Evolutionary conservation across 306 rosid species (phyloP), one percentile per base, ranked within the genome.

Genomic region (Rosa multiflora): DNA sequence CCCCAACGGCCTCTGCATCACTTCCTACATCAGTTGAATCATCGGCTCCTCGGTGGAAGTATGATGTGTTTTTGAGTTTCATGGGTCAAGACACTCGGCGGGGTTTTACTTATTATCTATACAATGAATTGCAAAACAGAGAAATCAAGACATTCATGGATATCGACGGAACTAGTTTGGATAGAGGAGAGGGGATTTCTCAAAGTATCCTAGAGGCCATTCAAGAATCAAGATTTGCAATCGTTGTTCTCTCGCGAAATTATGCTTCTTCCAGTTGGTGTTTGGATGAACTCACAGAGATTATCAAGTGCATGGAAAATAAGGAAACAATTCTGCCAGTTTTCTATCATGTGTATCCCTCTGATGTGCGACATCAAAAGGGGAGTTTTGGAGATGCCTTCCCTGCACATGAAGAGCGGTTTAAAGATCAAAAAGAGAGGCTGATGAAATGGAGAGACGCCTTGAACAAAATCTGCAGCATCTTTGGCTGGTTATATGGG

Each of bases 381-480:
- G 23, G 10, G 53, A 1, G 5, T 5, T 48, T 10, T 47, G 51
- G 0, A 40, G 2, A 0, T 0, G 46, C 53, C 53, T 12, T 48
- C 18, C 5, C 3, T 12, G 3, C 2, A 11, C 53, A 12, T 13
- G 53, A 48, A 13, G 17, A 3, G 53, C 12, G 5, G 53, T 12
- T 48, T 13, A 3, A 1, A 3, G 53, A 48, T 48, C 53, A 13
- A 12, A 5, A 1, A 1, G 10, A 52, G 8, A 52, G 8, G 59
- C n/a, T 53, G 23, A 53, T 2, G 7, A 15, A 6, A 0, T 53
- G 61, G 61, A 53, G n/a, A 53, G 10, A 15, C 2, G 61, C 61
- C 1, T 53, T 53, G 23, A 1, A 0, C 4, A 20, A 0, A 53
- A 10, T 18, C 2, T 0, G 21, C 23, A 0, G 2, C 23, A 18